Percentiles rank a stretch among this genome's conserved stretches.
These are phyloP conservation scores for Phaseolus lunatus DNA, from an alignment of 306 rosid genomes.

Conservation along the genomic window DNA sequence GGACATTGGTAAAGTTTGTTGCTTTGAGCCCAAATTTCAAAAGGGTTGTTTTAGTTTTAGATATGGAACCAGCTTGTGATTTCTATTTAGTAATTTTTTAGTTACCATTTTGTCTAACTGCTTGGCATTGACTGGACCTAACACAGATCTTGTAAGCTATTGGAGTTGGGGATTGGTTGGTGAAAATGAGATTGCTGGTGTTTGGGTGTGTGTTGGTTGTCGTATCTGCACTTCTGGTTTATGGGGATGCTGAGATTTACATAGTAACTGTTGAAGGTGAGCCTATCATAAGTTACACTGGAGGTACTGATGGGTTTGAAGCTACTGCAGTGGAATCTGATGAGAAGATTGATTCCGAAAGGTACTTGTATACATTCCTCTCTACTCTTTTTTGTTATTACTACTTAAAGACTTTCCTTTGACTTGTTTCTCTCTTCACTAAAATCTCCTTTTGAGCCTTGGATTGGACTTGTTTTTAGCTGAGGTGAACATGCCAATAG, in stretches of 20 bases:
- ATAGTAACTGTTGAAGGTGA: slow-evolving; percentile 91
- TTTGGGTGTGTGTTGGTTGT: slow-evolving; percentile 50
- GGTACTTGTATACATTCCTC: slow-evolving; percentile 58
- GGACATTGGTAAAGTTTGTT: slow-evolving; percentile 43
- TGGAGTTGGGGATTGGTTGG: slow-evolving; percentile 46
- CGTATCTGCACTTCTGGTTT: slow-evolving; percentile 47
- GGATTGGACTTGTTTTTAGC: slow-evolving; percentile 35
- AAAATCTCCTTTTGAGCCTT: slow-evolving; percentile 21
- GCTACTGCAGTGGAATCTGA: slow-evolving; percentile 97
- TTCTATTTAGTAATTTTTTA: slow-evolving; percentile 29
- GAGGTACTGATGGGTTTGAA: slow-evolving; percentile 89
- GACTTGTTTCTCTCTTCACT: slow-evolving; percentile 11
- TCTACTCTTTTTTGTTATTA: background rate
- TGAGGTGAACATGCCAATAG: slow-evolving; percentile 19
- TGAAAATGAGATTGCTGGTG: slow-evolving; percentile 59
- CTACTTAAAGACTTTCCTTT: slow-evolving; percentile 28
- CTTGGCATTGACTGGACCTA: slow-evolving; percentile 38
- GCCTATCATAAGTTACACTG: slow-evolving; percentile 88
- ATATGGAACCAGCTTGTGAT: slow-evolving; percentile 10
- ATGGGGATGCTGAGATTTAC: slow-evolving; percentile 75
- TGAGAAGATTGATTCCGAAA: slow-evolving; percentile 81
- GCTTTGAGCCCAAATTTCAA: slow-evolving; percentile 36
- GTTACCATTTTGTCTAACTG: slow-evolving; percentile 26
- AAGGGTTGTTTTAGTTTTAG: slow-evolving; percentile 26
- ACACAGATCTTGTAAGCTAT: slow-evolving; percentile 63